These are phyloP conservation scores for Xylaria flabelliformis DNA, from an alignment of 495 filamentous ascomycete genomes.

Conservation along the genomic window DNA sequence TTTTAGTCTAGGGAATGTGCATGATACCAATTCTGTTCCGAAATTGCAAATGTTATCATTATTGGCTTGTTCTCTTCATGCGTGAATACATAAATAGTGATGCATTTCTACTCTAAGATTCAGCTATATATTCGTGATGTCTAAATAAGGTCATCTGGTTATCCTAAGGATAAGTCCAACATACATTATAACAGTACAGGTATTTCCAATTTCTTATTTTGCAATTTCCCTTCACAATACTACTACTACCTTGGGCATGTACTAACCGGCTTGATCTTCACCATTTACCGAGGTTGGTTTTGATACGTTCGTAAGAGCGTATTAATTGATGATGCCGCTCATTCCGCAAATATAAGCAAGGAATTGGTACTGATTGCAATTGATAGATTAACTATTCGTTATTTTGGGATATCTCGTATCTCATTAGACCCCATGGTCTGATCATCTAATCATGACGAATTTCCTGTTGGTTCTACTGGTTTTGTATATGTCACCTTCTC, in stretches of 20 bases:
- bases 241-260: no score
- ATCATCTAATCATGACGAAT: conserved; percentile 41
- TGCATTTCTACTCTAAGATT: background rate
- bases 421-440: conserved; percentile 26
- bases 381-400: conserved; percentile 30
- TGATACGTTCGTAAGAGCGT: no score
- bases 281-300: no score
- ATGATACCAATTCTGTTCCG: conserved; percentile 25
- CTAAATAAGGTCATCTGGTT: background rate
- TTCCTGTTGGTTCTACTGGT: conserved; percentile 62
- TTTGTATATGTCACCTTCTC: conserved; percentile 99
- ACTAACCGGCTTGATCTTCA: no score
- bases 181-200: background rate
- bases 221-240: no score
- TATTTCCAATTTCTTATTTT: no score
- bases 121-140: background rate
- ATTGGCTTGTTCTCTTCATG: background rate
- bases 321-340: no score
- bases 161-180: background rate
- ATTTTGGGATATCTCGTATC: conserved; percentile 32
- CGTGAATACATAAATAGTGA: background rate
- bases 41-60: background rate
- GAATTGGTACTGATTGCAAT: background rate
- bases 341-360: no score
- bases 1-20: conserved; percentile 5